Evolutionary conservation across 768 basidiomycete species (phyloP), one percentile per base, ranked within the genome.

Genomic region (Cyathus striatus): DNA sequence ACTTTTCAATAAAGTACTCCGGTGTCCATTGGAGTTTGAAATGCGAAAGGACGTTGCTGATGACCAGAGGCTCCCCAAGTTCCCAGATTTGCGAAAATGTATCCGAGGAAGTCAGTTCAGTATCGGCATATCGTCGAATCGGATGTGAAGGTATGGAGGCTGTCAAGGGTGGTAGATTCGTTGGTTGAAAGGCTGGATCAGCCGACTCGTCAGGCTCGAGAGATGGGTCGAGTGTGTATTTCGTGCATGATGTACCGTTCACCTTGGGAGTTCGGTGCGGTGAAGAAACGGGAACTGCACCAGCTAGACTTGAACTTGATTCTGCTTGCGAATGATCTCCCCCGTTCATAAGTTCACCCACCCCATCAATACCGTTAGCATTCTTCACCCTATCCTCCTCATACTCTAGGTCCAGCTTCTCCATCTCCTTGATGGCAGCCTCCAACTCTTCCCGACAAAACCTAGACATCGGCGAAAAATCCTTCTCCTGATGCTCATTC

Each of bases 21-120:
- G 94, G 94, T 4, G 76, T 81, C 94, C 94, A 97, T 44, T 72
- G 57, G 47, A 84, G 61, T 51, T 73, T 66, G 61, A 92, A 84
- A 49, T 80, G 76, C 12, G 69, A 53, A 38, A 77, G 62, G 16
- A 90, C 61, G 22, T 73, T 78, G 22, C 80, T 84, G 37, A 96
- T 85, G 23, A 95, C 76, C 6, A 97, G 57, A 2, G 93, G 89
- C 25, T 83, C 69, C 21, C 92, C 92, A 33, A 63, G 63, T 6
- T 60, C 57, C 94, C 94, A 98, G 6, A 90, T 62, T 5, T 63
- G 57, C 38, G 76, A 75, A 64, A 94, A 92, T n/a, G n/a, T n/a
- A 13, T 72, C 54, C 12, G 38, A 38, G 6, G 80, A 76, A 4
- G 76, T 74, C 18, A 90, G 69, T 16, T 76, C 68, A 6, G 62